Base-by-base conservation (phyloP, 306 rosid genomes). In the Quercus robur region DNA sequence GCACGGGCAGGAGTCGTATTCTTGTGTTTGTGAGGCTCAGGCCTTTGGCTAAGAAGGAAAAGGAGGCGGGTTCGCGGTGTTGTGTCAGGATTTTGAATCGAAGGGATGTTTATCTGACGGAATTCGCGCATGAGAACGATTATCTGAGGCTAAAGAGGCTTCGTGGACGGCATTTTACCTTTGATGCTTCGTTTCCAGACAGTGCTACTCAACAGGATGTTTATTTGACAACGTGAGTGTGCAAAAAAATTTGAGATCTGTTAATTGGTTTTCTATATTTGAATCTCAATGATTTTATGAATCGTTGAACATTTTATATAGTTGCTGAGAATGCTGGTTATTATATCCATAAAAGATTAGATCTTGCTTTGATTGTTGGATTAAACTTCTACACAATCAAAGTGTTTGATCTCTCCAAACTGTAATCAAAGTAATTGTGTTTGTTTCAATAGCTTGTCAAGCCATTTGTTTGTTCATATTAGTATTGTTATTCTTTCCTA, bases 11-110 rank as follows among this genome's bases (percentile, higher is more conserved):
- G 78, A 95, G 93, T 59, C 75, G 94, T 69, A 95, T 95, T 73
- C 54, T 86, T 25, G 99, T 95, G 81, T 95, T 90, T 26, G 98
- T 95, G 85, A 91, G 99, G 89, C 85, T 95, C 6, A 85, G 99
- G 75, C 99, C 99, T 2, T 89, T 93, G 99, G 90, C 84, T 13
- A 91, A 82, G 91, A 95, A 90, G 80, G 99, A 95, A 61, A 89
- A 76, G 81, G 96, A 95, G 67, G 89, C 66, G 35, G 95, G 93
- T 35, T 90, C 97, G 0, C 76, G 93, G 79, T 83, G 98, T 78
- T 93, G 97, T 28, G 96, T 95, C 9, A 90, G 85, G 76, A 86
- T 93, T 23, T 89, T 83, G 73, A 90, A 93, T 63, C 75, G 89
- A 25, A 91, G 98, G 46, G 99, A 95, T 55, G 90, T 95, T 82